Conservation (phyloP, 1,284 basidiomycete genomes). For the Baeospora myosura region DNA sequence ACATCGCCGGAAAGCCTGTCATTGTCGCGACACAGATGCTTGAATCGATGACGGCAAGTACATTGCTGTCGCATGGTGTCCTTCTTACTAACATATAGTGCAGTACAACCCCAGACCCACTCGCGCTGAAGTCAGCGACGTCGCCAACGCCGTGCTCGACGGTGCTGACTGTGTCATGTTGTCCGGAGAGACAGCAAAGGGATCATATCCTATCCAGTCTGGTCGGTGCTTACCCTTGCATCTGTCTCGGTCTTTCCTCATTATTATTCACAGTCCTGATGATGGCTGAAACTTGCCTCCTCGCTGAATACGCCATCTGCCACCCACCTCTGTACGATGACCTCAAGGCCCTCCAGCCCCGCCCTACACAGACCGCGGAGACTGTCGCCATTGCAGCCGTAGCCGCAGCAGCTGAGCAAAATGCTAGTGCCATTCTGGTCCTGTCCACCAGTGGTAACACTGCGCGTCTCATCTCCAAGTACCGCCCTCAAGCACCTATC, state of each 20-base stretch:
- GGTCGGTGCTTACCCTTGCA: slow-evolving; percentile 29
- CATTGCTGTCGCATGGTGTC: not conserved
- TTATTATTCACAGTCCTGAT: slow-evolving; percentile 62
- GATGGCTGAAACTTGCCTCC: slow-evolving; percentile 97
- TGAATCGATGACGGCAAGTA: slow-evolving; percentile 85
- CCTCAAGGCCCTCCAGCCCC: slow-evolving; percentile 68
- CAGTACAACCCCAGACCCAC: slow-evolving; percentile 95
- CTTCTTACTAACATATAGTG: slow-evolving; percentile 14
- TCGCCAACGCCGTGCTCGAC: slow-evolving; percentile 95
- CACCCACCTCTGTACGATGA: slow-evolving; percentile 91
- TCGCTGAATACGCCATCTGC: slow-evolving; percentile 90
- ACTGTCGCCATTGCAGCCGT: slow-evolving; percentile 92
- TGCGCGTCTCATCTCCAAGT: slow-evolving; percentile 94
- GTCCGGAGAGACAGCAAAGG: slow-evolving; percentile 96
- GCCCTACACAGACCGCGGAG: slow-evolving; percentile 89
- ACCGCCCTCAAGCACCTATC: slow-evolving; percentile 90
- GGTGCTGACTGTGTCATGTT: slow-evolving; percentile 98
- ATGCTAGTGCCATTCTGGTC: slow-evolving; percentile 90
- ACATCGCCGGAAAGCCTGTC: slow-evolving; percentile 92
- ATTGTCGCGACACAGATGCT: slow-evolving; percentile 99
- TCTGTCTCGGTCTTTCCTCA: slow-evolving; percentile 12
- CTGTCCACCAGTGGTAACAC: slow-evolving; percentile 96
- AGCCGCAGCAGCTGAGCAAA: slow-evolving; percentile 90
- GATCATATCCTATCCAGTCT: slow-evolving; percentile 87
- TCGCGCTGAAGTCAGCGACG: slow-evolving; percentile 94